Conservation (phyloP, 495 filamentous ascomycete genomes). For the Astrothelium subdiscretum region DNA sequence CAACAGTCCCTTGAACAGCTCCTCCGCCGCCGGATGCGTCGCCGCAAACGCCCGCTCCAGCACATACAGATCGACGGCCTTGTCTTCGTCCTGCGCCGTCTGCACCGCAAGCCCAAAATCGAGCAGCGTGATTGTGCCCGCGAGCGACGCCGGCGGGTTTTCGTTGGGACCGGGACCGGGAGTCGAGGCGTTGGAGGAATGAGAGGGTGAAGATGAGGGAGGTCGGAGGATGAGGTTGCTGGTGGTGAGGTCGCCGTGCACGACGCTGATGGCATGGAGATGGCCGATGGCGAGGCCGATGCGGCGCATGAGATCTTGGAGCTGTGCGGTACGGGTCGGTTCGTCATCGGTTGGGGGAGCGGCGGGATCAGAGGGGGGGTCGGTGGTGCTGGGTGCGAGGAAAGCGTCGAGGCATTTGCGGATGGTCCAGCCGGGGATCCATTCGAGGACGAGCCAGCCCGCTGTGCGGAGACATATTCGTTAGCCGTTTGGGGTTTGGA, state of each 20-base stretch:
- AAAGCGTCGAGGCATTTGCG: background rate
- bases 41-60: conserved; percentile 92
- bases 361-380: background rate
- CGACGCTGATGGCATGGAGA: conserved; percentile 69
- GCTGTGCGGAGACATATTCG: conserved; percentile 9
- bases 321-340: background rate
- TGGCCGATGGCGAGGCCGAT: background rate
- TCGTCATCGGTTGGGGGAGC: background rate
- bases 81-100: conserved; percentile 77
- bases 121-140: conserved; percentile 78
- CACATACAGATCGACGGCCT: conserved; percentile 94
- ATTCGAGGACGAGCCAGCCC: conserved; percentile 86
- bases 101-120: conserved; percentile 89
- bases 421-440: conserved; percentile 52
- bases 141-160: conserved; percentile 17
- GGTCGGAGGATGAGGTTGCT: conserved; percentile 86
- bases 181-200: background rate
- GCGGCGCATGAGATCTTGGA: background rate
- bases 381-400: background rate
- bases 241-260: conserved; percentile 94
- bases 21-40: conserved; percentile 82
- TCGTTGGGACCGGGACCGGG: background rate
- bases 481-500: conserved; percentile 12
- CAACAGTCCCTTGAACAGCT: conserved; percentile 55
- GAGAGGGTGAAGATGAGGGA: conserved; percentile 3